Evolutionary conservation across 2,329 filamentous ascomycete genomes (phyloP), one percentile per base, ranked within the genome.

Genomic region (Elsinoe australis): DNA sequence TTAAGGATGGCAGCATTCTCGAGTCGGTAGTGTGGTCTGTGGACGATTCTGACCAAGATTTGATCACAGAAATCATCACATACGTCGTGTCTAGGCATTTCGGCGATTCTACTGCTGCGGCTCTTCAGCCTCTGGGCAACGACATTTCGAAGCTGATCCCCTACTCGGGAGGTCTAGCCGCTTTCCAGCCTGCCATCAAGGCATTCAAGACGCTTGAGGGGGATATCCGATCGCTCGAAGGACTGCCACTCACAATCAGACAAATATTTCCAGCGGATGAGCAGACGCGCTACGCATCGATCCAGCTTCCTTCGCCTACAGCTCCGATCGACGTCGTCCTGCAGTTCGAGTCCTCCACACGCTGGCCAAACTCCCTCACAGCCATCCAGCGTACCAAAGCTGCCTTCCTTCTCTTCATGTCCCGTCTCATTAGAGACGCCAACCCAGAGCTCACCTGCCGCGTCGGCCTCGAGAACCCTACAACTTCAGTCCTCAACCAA

Each of bases 331-430:
- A 94, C 55, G 77, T 94, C 24, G 76, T 88, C 33, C 74, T 98
- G 39, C 89, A 90, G 60, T 96, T 98, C 57, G 92, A 98, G 67
- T 86, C 85, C 3, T 96, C 92, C 5, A 83, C 81, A 36, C 83
- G 87, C 56, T 98, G 92, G 92, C 92, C 92, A 0, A 89, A 96
- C 61, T 87, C 94, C 60, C 68, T 96, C 6, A 79, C 79, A 3
- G 89, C 90, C 4, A 95, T 96, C 49, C 92, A 98, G 64, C 80
- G 88, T 59, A 89, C 88, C 9, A 98, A 98, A 66, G 78, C 94
- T 31, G 92, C 94, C 3, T 94, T 98, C 61, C 72, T 86, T 7
- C 65, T 83, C 6, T 82, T 80, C 58, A 80, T 95, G 49, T 80
- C 82, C 42, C 79, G 82, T 45, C 74, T 92, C 3, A 68, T 95